Percentiles rank a stretch among this genome's conserved stretches.
phyloP scores from a whole-genome alignment of 208 protist species.

The Phytomonas sp. region DNA sequence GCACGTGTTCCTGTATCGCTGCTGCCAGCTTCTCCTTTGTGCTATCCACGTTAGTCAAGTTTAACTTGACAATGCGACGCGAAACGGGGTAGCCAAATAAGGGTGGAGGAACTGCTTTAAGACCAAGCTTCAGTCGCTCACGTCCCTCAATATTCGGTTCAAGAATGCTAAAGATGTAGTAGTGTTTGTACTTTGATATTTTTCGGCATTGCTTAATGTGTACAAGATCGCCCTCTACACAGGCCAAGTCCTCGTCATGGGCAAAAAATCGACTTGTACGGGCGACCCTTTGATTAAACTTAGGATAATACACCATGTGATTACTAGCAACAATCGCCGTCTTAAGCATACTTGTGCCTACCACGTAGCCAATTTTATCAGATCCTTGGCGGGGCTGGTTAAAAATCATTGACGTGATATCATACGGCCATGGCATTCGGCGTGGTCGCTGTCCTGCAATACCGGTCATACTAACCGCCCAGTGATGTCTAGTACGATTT shows the following conservation, averaged over 20 bases:
- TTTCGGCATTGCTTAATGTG: conserved; percentile 90
- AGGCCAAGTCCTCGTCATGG: conserved; percentile 89
- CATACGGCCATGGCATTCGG: conserved; percentile 90
- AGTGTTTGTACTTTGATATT: conserved; percentile 92
- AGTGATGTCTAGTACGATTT: conserved; percentile 87
- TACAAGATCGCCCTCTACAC: conserved; percentile 88
- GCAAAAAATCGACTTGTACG: conserved; percentile 89
- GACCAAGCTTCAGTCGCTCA: conserved; percentile 83
- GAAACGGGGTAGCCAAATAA: conserved; percentile 87
- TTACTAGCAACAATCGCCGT: conserved; percentile 85
- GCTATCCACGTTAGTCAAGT: conserved; percentile 76
- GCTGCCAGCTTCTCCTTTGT: conserved; percentile 90
- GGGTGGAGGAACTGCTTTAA: conserved; percentile 81
- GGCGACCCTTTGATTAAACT: conserved; percentile 88
- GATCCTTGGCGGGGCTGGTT: conserved; percentile 85
- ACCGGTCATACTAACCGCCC: conserved; percentile 86
- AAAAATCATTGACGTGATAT: conserved; percentile 89
- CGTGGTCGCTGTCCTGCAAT: conserved; percentile 78
- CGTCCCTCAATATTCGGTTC: conserved; percentile 89
- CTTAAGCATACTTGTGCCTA: conserved; percentile 90
- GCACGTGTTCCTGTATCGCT: conserved; percentile 88
- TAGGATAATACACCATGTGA: conserved; percentile 91
- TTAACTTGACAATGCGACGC: conserved; percentile 87
- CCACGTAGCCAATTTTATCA: conserved; percentile 91
- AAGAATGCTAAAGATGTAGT: conserved; percentile 90